Evolutionary conservation across 495 filamentous ascomycete genomes (phyloP), one percentile per base, ranked within the genome.

Genomic region (Copromyces sp.): DNA sequence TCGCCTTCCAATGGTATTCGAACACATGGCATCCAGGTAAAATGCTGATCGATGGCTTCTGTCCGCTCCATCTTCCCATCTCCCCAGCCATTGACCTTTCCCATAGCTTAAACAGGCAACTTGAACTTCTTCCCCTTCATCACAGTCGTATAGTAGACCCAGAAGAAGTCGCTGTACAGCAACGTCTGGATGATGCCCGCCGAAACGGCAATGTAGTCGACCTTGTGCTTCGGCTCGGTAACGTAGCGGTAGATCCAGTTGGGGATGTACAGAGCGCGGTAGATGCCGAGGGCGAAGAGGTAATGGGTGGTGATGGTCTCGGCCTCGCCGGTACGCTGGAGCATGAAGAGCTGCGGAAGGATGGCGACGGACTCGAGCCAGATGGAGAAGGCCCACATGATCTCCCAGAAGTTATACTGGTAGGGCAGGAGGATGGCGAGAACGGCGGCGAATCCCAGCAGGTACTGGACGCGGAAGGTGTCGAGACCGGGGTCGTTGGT

Each of bases 241-340:
- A 91, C 85, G 81, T 96, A 98, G 37, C 95, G 88, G 78, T 90
- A 98, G 72, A 98, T 88, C 95, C 95, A 99, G 82, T 99, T 99
- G 38, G 95, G 96, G 75, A 99, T 98, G 82, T 99, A 99, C 65
- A 99, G 87, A 8, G 94, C 93, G 47, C 95, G 85, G 83, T 99
- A 99, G 68, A 89, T 77, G 3, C 95, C 95, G 68, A 99, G 84
- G n/a, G 95, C 94, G 80, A 95, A 95, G n/a, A 99, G 86, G 81
- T 99, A 99, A 81, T 99, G 95, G 14, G 94, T 95, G 8, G 95
- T 99, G 77, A 99, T 98, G 20, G 95, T 97, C 84, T 99, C 95
- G 37, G 95, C 96, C 82, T 98, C 95, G 72, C 95, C 96, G 1
- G 95, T 98, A 73, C 95, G 89, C 83, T 99, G 95, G 69, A 99